A percentile compares a stretch with the other conserved stretches of the same genome.
These are phyloP conservation scores for Ministeria vibrans DNA, from an alignment of 78 protist genomes.

Conservation along the genomic window DNA sequence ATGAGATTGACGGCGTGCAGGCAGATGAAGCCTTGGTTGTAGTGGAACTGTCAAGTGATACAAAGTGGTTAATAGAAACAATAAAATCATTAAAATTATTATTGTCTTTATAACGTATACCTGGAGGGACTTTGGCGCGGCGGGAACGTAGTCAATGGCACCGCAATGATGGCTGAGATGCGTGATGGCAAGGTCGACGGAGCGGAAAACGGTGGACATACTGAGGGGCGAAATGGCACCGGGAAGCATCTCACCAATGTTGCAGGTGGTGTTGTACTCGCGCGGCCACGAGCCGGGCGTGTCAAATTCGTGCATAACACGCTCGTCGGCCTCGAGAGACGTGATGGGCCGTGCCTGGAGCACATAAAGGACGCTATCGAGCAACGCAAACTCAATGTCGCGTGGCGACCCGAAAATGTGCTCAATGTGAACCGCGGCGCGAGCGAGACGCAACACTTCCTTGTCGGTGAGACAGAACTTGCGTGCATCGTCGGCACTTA, in stretches of 20 bases:
- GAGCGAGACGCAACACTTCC: neutral
- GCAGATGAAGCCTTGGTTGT: too few relatives aligned
- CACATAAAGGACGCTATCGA: conserved; percentile 55
- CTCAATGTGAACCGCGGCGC: neutral
- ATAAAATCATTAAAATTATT: too few relatives aligned
- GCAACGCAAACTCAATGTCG: conserved; percentile 81
- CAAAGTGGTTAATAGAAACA: too few relatives aligned
- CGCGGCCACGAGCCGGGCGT: neutral
- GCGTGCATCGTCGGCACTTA: neutral
- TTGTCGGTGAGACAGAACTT: neutral
- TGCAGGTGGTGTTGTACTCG: neutral
- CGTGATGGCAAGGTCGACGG: too few relatives aligned
- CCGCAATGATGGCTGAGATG: too few relatives aligned
- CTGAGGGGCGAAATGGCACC: too few relatives aligned
- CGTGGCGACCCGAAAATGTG: neutral
- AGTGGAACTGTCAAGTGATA: too few relatives aligned
- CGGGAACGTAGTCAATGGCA: too few relatives aligned
- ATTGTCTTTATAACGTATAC: too few relatives aligned
- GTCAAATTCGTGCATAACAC: neutral
- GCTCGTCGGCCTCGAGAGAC: neutral
- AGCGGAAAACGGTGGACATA: too few relatives aligned
- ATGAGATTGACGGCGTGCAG: too few relatives aligned
- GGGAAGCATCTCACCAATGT: conserved; percentile 2
- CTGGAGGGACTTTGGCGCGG: too few relatives aligned
- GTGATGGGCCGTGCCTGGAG: conserved; percentile 55